Conservation (phyloP, 2,329 filamentous ascomycete genomes). For the Thielaviopsis populi region DNA sequence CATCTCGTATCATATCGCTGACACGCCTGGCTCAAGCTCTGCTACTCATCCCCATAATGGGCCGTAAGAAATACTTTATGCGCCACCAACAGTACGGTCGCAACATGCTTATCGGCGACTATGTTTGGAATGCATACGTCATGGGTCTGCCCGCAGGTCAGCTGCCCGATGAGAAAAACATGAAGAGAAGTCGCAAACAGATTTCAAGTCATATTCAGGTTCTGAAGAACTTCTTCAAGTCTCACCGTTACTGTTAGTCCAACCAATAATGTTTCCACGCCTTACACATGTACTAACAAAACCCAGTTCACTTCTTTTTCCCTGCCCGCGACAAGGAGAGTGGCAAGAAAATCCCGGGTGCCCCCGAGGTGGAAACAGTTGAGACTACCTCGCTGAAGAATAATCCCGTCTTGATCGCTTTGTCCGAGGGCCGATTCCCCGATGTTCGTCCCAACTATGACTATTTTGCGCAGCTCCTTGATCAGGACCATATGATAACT, state of each 20-base stretch:
- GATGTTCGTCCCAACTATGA: constrained; percentile 47
- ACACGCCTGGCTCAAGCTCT: constrained; percentile 33
- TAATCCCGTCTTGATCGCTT: constrained; percentile 46
- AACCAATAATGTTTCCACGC: neutral
- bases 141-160: constrained; percentile 31
- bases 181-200: constrained; percentile 40
- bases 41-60: constrained; percentile 50
- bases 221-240: constrained; percentile 49
- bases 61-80: constrained; percentile 50
- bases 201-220: constrained; percentile 60
- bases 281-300: neutral
- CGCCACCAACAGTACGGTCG: constrained; percentile 48
- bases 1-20: neutral
- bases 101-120: constrained; percentile 56
- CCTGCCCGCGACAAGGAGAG: constrained; percentile 39
- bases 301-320: constrained; percentile 45
- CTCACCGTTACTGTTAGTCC: constrained; percentile 45
- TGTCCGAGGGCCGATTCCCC: constrained; percentile 42
- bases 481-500: constrained; percentile 37
- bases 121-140: constrained; percentile 43
- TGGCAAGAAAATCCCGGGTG: constrained; percentile 27
- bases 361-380: constrained; percentile 17
- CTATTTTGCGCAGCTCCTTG: constrained; percentile 43
- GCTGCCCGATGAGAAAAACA: constrained; percentile 30
- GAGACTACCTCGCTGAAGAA: constrained; percentile 46